Evolutionary conservation across 192 early-diverging fungal species (phyloP), one percentile per base, ranked within the genome.

Genomic region (Geosiphon pyriformis): DNA sequence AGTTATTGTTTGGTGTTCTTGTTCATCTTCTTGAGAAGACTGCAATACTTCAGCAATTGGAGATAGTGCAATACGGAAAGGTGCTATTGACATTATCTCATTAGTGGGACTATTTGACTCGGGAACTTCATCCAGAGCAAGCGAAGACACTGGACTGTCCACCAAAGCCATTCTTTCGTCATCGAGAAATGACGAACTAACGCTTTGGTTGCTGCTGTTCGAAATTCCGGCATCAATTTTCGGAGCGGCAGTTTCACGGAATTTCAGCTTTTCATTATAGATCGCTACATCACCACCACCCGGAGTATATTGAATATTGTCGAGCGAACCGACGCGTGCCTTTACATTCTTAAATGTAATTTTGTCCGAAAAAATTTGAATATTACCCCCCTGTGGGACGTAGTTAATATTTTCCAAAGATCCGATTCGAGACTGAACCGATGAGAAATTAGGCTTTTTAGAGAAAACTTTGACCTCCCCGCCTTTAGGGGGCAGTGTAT

Each of bases 341-440:
- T 65, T 69, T 3, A 74, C 73, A 57, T 74, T 55, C 27, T 20
- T 26, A 23, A 3, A 23, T 12, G 10, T 2, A 20, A 29, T 12
- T 55, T 55, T 55, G 8, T 6, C 6, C 48, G 65, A 70, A 67
- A 79, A 79, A 32, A 80, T 59, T 49, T 65, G 47, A 20, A 69
- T 56, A 48, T 74, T 70, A 26, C 72, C 76, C 23, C 75, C 75
- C 22, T 72, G 70, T 0, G 82, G 82, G 4, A 30, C 27, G 53
- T 83, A 79, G 20, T 63, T 51, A 42, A 75, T 51, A 66, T 74
- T 74, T 22, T 79, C 80, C 48, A 80, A 29, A 23, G 78, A 80
- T 7, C 70, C 74, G 12, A 81, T 69, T 46, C 70, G 46, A 8
- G 67, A 67, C 2, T 60, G 34, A 26, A 27, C 37, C 37, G 37